A percentile compares a stretch with the other conserved stretches of the same genome.
These are phyloP conservation scores for Starmerella kuoi DNA, from an alignment of 805 yeast species.

Conservation along the genomic window DNA sequence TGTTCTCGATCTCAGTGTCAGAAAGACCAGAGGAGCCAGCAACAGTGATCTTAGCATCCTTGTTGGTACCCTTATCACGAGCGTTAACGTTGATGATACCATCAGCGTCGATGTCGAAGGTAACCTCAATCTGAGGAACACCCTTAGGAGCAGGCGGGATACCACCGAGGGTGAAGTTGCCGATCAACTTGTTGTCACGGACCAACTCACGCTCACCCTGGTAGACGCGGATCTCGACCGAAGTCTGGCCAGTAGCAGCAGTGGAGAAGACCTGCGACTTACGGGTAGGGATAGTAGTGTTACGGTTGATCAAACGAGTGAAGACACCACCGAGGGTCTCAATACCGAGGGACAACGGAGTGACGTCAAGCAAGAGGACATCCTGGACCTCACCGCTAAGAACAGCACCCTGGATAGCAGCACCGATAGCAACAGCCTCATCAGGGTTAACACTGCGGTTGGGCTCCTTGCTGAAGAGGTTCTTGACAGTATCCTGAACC, in stretches of 20 bases:
- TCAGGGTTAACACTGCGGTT: slow-evolving; percentile 90
- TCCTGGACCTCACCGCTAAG: slow-evolving; percentile 90
- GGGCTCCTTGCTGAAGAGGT: slow-evolving; percentile 70
- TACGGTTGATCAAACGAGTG: slow-evolving; percentile 80
- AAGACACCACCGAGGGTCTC: slow-evolving; percentile 98
- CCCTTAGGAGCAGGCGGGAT: slow-evolving; percentile 94
- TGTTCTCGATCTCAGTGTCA: slow-evolving; percentile 77
- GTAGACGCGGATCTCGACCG: slow-evolving; percentile 95
- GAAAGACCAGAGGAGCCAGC: slow-evolving; percentile 92
- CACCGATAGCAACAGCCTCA: slow-evolving; percentile 91
- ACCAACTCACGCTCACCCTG: slow-evolving; percentile 98
- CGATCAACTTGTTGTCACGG: slow-evolving; percentile 93
- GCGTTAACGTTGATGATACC: slow-evolving; percentile 95
- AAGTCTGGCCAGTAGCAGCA: slow-evolving; percentile 92
- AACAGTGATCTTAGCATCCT: slow-evolving; percentile 89
- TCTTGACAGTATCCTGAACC: slow-evolving; percentile 63
- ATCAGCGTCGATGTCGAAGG: slow-evolving; percentile 93
- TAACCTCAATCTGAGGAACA: slow-evolving; percentile 87
- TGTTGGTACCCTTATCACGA: slow-evolving; percentile 82
- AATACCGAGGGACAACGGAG: slow-evolving; percentile 85
- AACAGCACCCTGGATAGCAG: slow-evolving; percentile 96
- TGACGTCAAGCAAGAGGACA: slow-evolving; percentile 77
- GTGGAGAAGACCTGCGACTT: slow-evolving; percentile 93
- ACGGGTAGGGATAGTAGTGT: slow-evolving; percentile 94
- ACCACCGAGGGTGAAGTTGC: slow-evolving; percentile 90